Percentiles rank a stretch among this genome's conserved stretches.
Evolutionary conservation across 1,139 yeast species (phyloP).

Genomic region (Yamadazyma diospyri): DNA sequence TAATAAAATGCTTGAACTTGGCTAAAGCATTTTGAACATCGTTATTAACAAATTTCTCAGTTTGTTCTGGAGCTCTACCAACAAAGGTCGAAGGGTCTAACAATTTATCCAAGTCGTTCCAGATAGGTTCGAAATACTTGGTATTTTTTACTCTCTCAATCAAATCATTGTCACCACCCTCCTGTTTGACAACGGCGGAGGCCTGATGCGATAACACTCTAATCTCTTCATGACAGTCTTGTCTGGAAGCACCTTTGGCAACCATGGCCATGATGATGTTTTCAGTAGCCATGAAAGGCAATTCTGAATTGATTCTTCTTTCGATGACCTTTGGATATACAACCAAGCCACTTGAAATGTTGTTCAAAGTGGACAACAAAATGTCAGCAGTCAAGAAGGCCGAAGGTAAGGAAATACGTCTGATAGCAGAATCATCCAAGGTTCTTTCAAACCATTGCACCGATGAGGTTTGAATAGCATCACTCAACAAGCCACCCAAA

Average conservation of each 20-base stretch:
- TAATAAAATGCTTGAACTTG: conserved; percentile 60
- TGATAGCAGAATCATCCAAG: conserved; percentile 94
- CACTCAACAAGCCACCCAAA: conserved; percentile 84
- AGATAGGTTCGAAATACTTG: conserved; percentile 84
- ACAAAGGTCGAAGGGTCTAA: conserved; percentile 93
- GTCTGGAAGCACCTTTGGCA: conserved; percentile 95
- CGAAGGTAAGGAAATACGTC: conserved; percentile 95
- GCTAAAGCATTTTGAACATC: conserved; percentile 83
- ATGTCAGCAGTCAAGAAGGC: conserved; percentile 97
- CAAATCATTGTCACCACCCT: conserved; percentile 97
- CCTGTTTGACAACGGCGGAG: conserved; percentile 93
- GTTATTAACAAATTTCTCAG: conserved; percentile 82
- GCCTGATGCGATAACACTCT: conserved; percentile 97
- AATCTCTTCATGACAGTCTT: conserved; percentile 96
- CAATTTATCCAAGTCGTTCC: conserved; percentile 73
- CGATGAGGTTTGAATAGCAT: conserved; percentile 93
- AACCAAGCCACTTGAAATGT: conserved; percentile 91
- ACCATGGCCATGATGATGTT: conserved; percentile 99
- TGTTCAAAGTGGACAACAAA: conserved; percentile 80
- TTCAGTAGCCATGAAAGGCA: conserved; percentile 99
- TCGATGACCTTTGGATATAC: conserved; percentile 98
- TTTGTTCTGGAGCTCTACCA: conserved; percentile 98
- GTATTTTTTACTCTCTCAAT: conserved; percentile 83
- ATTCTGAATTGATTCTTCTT: conserved; percentile 90
- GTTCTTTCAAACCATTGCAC: conserved; percentile 99